Base-by-base conservation (phyloP, 176 grass and related monocot genomes). In the Musa acuminata region DNA sequence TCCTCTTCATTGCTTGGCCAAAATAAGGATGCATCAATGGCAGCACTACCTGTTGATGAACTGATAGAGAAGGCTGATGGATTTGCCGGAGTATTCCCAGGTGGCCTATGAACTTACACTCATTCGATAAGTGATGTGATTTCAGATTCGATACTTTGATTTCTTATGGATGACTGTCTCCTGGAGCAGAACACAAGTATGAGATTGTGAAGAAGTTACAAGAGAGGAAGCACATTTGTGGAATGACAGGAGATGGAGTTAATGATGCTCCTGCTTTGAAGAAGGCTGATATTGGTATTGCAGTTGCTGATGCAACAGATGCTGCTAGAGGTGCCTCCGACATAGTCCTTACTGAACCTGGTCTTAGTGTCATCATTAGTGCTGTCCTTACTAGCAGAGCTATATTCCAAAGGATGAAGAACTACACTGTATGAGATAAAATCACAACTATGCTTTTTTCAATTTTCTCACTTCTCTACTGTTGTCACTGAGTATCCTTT, bases 331-430 rank as follows among this genome's bases (percentile, higher is more conserved):
- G 88, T 64, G 96, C 96, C 29, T 95, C 96, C 0, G 96, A 99
- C 64, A 99, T 99, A 54, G 96, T 99, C 67, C 96, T 99, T n/a
- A 99, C 96, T 0, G 82, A 99, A 9, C 96, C 96, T 0, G 96
- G 96, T 17, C 88, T 99, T 57, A 91, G 96, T 79, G 91, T 99
- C 73, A 99, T 99, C 79, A 95, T 99, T 69, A 99, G 96, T 69
- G 96, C 91, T 27, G 91, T 99, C 26, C 96, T 99, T 79, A 99
- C 96, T 0, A 99, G 96, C 80, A 83, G 96, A 16, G 76, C 96
- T 51, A 99, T 99, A 72, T 99, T 99, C 80, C 96, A 99, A 75
- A 87, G 96, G 79, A 99, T 99, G 96, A 99, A 99, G 83, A 99
- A 99, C 65, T 99, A 99, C 70, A 99, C 96, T 0, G 96, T 99